Base-by-base conservation (phyloP, 805 yeast genomes). In the Diddensiella santjacobensis region DNA sequence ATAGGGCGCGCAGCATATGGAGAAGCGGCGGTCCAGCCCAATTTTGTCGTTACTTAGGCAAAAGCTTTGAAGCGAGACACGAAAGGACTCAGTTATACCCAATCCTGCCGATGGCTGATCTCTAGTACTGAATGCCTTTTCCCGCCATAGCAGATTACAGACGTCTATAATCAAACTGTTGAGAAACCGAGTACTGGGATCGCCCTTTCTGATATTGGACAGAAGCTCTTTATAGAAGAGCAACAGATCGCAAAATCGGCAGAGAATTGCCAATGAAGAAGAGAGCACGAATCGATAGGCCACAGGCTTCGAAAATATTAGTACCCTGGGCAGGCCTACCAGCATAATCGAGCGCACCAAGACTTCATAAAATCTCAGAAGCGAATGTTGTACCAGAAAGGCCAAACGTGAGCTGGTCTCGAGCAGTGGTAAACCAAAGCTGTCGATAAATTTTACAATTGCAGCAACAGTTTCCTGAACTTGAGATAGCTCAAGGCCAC, bases 391-490 rank as follows among this genome's bases (percentile, higher is more conserved):
- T 11, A 39, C 19, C 13, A 26, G 13, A 26, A 13, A 26, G 31
- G 31, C 11, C 8, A 26, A 8, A 26, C 13, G 31, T 13, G 31
- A 26, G n/a, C n/a, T n/a, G 10, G 26, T 17, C 23, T 47, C 50
- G 20, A 52, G 33, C n/a, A 36, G 22, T 11, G 23, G 23, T 17
- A 50, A 37, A 3, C 52, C 56, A 40, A 40, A 31, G 15, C 44
- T 42, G 22, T 47, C 46, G 4, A 50, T 47, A 45, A 53, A 53
- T 20, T n/a, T 42, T n/a, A 42, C 43, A 3, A 51, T 18, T 5
- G 26, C 41, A 13, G 41, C 46, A 4, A 51, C 2, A 2, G 47
- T 18, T 11, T 45, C 36, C 19, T 41, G 20, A 4, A 43, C 43
- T 1, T n/a, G 23, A 4, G 15, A 23, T 2, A 37, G 3, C n/a